A percentile compares a stretch with the other conserved stretches of the same genome.
Conservation (phyloP, 2,329 filamentous ascomycete species). For the Juglanconis oblonga region DNA sequence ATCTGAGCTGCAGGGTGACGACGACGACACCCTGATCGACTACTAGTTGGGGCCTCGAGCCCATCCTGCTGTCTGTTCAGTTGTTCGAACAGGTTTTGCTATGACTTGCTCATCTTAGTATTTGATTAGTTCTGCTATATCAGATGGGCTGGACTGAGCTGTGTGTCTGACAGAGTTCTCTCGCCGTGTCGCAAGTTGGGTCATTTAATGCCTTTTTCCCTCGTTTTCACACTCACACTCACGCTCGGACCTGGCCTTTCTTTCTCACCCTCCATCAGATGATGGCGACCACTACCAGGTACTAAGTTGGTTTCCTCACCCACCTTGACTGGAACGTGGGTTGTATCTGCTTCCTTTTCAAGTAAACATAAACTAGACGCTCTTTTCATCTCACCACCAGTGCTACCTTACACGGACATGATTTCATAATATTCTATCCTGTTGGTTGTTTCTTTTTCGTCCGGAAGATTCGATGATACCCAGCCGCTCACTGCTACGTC, state of each 20-base stretch:
- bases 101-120: neutral
- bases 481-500: neutral
- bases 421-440: neutral
- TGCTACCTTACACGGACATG: neutral
- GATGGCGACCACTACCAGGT: neutral
- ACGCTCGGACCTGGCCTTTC: neutral
- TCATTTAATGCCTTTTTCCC: neutral
- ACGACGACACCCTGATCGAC: neutral
- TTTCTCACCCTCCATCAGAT: neutral
- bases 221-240: neutral
- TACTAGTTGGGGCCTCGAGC: neutral
- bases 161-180: constrained; percentile 3
- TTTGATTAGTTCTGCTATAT: neutral
- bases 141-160: constrained; percentile 3
- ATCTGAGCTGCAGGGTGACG: neutral
- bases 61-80: neutral
- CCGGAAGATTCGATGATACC: neutral
- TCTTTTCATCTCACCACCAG: neutral
- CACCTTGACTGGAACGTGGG: neutral
- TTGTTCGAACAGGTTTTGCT: neutral
- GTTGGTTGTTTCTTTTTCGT: neutral
- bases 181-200: constrained; percentile 5
- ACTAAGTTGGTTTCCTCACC: neutral
- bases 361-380: neutral
- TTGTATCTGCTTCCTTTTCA: neutral